A percentile compares a stretch with the other conserved stretches of the same genome.
Evolutionary conservation across 192 early-diverging fungal species (phyloP).

Genomic region (Podila verticillata): DNA sequence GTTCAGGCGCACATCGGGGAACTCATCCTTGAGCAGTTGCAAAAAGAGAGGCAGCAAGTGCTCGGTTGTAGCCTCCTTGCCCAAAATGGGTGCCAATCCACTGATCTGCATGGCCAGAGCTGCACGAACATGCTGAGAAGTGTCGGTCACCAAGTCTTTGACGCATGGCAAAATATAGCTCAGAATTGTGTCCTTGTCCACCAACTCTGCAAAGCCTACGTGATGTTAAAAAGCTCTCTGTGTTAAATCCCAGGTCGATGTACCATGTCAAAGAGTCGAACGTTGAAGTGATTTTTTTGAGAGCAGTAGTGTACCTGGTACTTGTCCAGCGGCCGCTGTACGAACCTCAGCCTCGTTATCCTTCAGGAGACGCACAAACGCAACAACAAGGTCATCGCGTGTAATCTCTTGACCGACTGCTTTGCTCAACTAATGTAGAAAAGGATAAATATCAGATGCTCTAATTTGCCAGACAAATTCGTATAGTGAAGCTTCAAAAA

Average conservation of each 20-base stretch:
- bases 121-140: constrained; percentile 95
- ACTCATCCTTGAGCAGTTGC: constrained; percentile 96
- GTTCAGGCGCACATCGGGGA: constrained; percentile 96
- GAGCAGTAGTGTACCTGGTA: constrained; percentile 66
- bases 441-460: background rate
- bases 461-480: background rate
- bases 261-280: background rate
- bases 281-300: background rate
- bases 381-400: constrained; percentile 85
- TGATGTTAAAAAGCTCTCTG: background rate
- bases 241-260: background rate
- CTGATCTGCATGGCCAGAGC: constrained; percentile 97
- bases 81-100: constrained; percentile 93
- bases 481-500: background rate
- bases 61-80: constrained; percentile 94
- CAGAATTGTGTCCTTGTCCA: constrained; percentile 83
- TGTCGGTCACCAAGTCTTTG: constrained; percentile 94
- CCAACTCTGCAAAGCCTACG: constrained; percentile 69
- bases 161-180: constrained; percentile 88
- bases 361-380: constrained; percentile 89
- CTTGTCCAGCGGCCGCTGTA: constrained; percentile 92
- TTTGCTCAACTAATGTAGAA: constrained; percentile 69
- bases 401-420: constrained; percentile 82
- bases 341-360: constrained; percentile 99
- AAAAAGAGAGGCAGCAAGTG: constrained; percentile 95